Evolutionary conservation across 164 flowering plant species (phyloP).

Genomic region (Macadamia integrifolia): DNA sequence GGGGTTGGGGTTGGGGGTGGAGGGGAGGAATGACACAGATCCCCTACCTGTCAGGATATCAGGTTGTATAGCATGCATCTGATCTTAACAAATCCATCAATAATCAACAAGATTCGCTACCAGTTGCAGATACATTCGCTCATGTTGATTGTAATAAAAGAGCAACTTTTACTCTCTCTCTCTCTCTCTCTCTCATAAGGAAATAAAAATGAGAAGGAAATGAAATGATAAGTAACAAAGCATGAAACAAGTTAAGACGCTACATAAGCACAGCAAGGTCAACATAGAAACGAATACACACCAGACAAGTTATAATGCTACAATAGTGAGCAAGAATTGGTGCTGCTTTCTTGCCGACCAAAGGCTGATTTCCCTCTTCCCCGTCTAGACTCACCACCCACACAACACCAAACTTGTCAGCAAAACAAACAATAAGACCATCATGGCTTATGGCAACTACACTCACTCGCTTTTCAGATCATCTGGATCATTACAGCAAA

Average conservation of each 20-base stretch:
- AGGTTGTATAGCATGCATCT: too few species aligned
- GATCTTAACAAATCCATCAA: too few species aligned
- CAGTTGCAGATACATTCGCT: too few species aligned
- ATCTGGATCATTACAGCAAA: slow-evolving; percentile 35
- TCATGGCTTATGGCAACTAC: slow-evolving; percentile 79
- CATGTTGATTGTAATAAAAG: background rate
- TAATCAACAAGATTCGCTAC: too few species aligned
- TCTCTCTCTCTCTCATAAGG: background rate
- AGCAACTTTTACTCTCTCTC: background rate
- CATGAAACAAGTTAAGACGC: too few species aligned
- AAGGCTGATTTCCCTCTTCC: slow-evolving; percentile 19
- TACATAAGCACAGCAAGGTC: too few species aligned
- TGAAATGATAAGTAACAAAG: too few species aligned
- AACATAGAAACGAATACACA: slow-evolving; percentile 15
- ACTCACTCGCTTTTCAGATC: slow-evolving; percentile 88
- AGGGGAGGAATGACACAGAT: too few species aligned
- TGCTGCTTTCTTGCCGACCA: slow-evolving; percentile 43
- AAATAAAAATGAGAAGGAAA: background rate
- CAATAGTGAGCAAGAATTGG: slow-evolving; percentile 86
- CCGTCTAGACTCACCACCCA: slow-evolving; percentile 55
- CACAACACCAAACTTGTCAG: slow-evolving; percentile 95
- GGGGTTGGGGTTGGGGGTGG: too few species aligned
- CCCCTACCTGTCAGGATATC: too few species aligned
- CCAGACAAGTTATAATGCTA: slow-evolving; percentile 95
- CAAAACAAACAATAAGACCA: slow-evolving; percentile 60